These are phyloP conservation scores for Botrytis galanthina DNA, from an alignment of 2,329 filamentous ascomycete genomes.

Conservation along the genomic window DNA sequence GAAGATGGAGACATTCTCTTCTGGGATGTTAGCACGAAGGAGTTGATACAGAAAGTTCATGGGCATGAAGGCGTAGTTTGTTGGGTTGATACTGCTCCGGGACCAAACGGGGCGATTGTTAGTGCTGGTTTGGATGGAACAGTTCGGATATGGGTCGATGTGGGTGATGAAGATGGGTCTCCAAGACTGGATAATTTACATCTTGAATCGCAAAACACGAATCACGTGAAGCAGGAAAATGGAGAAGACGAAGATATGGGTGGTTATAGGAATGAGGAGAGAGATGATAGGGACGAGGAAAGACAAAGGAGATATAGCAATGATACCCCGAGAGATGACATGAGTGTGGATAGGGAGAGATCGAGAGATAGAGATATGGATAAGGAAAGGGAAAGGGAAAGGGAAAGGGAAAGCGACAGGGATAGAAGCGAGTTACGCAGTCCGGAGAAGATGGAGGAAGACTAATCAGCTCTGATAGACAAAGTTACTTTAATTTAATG, in stretches of 20 bases:
- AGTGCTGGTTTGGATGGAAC: conserved; percentile 63
- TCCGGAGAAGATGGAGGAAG: conserved; percentile 27
- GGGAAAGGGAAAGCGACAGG: background rate
- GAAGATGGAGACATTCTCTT: conserved; percentile 83
- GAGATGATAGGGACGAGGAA: conserved; percentile 22
- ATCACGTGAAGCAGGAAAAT: conserved; percentile 22
- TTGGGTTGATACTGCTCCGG: conserved; percentile 62
- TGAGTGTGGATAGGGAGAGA: conserved; percentile 21
- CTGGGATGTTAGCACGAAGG: conserved; percentile 89
- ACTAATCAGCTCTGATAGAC: conserved; percentile 13
- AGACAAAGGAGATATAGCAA: conserved; percentile 24
- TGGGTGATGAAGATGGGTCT: conserved; percentile 30
- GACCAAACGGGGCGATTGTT: conserved; percentile 50
- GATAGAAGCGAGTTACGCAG: conserved; percentile 16
- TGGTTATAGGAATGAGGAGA: conserved; percentile 18
- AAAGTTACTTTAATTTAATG: background rate
- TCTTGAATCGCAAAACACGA: conserved; percentile 12
- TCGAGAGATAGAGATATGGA: conserved; percentile 16
- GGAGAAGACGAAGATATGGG: conserved; percentile 23
- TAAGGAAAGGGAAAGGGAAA: conserved; percentile 1
- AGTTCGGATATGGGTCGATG: conserved; percentile 59
- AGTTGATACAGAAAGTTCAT: conserved; percentile 66
- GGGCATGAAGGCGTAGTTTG: conserved; percentile 60
- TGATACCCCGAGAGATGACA: conserved; percentile 33
- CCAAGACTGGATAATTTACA: conserved; percentile 25